phyloP scores from a whole-genome alignment of 139 green algal genomes.

The Chlorella ohadii region DNA sequence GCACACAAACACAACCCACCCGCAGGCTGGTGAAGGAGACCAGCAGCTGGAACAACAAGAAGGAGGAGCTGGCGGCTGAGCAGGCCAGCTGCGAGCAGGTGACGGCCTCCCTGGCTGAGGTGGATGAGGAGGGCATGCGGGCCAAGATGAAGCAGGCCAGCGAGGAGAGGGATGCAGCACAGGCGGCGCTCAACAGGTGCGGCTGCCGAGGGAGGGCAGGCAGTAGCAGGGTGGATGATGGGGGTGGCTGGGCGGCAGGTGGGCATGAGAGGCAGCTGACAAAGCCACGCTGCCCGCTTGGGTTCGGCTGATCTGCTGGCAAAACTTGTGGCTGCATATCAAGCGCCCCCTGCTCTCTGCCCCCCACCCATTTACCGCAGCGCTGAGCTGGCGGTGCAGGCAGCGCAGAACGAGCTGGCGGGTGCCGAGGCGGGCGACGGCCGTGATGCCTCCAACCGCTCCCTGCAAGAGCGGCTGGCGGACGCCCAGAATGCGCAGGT shows the following conservation, averaged over 20 bases:
- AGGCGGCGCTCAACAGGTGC: constrained; percentile 32
- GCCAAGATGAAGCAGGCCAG: constrained; percentile 30
- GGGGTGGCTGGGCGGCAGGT: too few relatives aligned
- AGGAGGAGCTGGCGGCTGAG: constrained; percentile 69
- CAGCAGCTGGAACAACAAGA: constrained; percentile 66
- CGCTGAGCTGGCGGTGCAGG: constrained; percentile 50
- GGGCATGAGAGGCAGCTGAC: neutral
- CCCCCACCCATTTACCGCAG: neutral
- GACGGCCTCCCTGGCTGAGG: constrained; percentile 36
- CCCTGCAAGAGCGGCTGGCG: constrained; percentile 80
- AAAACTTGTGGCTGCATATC: too few relatives aligned
- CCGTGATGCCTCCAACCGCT: constrained; percentile 81
- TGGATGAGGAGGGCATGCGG: constrained; percentile 41
- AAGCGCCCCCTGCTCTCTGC: neutral
- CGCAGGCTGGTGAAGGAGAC: constrained; percentile 76
- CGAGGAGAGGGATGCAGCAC: constrained; percentile 39
- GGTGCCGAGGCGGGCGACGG: constrained; percentile 87
- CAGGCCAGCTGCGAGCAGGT: constrained; percentile 52
- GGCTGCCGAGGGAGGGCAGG: neutral
- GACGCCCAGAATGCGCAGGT: constrained; percentile 75
- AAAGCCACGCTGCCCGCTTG: too few relatives aligned
- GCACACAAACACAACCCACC: too few relatives aligned
- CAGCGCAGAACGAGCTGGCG: constrained; percentile 66
- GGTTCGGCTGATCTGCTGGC: neutral
- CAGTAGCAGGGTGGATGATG: neutral